Evolutionary conservation across 2,329 filamentous ascomycete species (phyloP).

Genomic region (Colletotrichum chrysophilum): DNA sequence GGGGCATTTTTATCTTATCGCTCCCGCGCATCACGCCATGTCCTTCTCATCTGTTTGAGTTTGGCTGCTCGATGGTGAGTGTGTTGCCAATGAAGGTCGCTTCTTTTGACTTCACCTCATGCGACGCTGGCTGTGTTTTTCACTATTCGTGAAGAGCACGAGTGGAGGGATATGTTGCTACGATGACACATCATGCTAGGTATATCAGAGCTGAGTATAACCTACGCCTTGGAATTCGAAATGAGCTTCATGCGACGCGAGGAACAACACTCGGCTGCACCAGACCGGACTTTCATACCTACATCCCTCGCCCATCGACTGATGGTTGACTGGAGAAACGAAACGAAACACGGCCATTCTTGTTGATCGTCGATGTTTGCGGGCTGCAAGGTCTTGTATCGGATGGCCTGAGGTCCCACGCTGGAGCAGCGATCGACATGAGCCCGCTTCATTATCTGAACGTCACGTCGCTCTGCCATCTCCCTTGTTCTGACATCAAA

Average conservation of each 20-base stretch:
- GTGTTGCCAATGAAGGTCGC: constrained; percentile 5
- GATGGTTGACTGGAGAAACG: not conserved
- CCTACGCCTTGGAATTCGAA: not conserved
- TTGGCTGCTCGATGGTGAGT: not conserved
- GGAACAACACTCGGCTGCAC: not conserved
- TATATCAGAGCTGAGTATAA: not conserved
- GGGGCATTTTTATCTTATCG: not conserved
- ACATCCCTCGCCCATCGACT: not conserved
- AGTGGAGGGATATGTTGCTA: not conserved
- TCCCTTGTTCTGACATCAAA: not conserved
- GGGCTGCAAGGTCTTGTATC: not conserved
- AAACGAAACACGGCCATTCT: not conserved
- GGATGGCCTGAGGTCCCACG: not conserved
- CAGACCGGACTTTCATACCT: not conserved
- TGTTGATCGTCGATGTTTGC: not conserved
- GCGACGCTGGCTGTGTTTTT: not conserved
- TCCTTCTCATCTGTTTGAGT: not conserved
- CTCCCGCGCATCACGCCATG: not conserved
- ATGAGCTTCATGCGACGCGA: not conserved
- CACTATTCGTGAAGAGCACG: not conserved
- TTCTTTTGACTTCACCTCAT: constrained; percentile 7
- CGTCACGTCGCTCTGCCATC: not conserved
- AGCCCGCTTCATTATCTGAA: not conserved
- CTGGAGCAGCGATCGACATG: not conserved
- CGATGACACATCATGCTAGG: not conserved